Percentiles rank a stretch among this genome's conserved stretches.
phyloP scores from a whole-genome alignment of 2,329 filamentous ascomycete genomes.

The Dryadomyces quercus-mongolicae region DNA sequence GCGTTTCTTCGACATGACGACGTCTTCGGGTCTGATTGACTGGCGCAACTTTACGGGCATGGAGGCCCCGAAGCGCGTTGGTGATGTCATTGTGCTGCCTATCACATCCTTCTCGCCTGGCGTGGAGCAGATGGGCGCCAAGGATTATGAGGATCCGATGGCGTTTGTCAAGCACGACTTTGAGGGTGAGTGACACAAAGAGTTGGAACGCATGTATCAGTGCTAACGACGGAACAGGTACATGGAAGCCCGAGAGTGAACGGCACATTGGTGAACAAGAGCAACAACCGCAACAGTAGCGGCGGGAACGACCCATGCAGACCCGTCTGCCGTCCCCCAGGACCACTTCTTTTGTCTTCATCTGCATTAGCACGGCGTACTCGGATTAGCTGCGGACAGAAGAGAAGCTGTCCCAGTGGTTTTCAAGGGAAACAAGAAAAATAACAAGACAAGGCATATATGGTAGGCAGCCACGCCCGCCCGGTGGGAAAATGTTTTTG shows the following conservation, averaged over 20 bases:
- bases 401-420: neutral
- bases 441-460: no score
- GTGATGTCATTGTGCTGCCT: conserved; percentile 84
- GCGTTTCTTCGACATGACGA: conserved; percentile 71
- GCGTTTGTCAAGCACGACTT: conserved; percentile 97
- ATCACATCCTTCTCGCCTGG: conserved; percentile 97
- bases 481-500: neutral
- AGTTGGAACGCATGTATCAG: neutral
- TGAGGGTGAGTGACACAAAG: conserved; percentile 53
- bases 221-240: conserved; percentile 33
- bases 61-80: conserved; percentile 69
- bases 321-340: neutral
- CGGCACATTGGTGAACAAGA: conserved; percentile 54
- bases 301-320: no score
- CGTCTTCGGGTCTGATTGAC: conserved; percentile 61
- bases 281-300: neutral
- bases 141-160: conserved; percentile 82
- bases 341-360: neutral
- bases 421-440: neutral
- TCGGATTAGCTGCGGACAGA: neutral
- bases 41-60: conserved; percentile 87
- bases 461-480: no score
- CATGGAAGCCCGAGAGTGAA: conserved; percentile 64
- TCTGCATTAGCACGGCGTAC: conserved; percentile 5
- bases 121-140: conserved; percentile 83